Percentiles rank a stretch among this genome's conserved stretches.
Conservation (phyloP, 163 green algal genomes). For the Scenedesmus sp. region DNA sequence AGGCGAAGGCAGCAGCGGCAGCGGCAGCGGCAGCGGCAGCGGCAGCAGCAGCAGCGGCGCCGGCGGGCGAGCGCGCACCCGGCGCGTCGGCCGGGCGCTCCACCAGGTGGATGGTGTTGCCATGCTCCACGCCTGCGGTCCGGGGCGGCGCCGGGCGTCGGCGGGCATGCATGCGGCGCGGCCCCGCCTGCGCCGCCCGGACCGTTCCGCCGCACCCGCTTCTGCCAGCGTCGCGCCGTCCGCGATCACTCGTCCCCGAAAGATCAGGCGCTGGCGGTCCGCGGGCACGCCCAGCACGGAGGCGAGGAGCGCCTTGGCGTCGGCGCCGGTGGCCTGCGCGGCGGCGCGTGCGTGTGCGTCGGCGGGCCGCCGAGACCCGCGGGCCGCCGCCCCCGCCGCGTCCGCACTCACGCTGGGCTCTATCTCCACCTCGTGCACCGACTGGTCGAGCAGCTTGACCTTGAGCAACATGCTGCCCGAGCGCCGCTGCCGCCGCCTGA, state of each 20-base stretch:
- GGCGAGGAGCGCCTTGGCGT: constrained; percentile 50
- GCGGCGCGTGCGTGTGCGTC: too few relatives aligned
- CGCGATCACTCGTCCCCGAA: constrained; percentile 59
- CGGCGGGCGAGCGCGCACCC: not conserved
- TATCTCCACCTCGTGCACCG: constrained; percentile 34
- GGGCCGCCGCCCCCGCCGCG: too few relatives aligned
- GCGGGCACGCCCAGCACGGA: constrained; percentile 55
- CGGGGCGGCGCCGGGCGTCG: too few relatives aligned
- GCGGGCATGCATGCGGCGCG: too few relatives aligned
- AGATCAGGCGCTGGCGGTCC: constrained; percentile 68
- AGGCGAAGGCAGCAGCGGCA: not conserved
- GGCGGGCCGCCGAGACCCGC: too few relatives aligned
- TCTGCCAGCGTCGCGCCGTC: constrained; percentile 31
- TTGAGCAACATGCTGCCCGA: constrained; percentile 49
- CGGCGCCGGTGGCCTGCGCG: constrained; percentile 12
- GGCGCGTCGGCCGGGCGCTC: constrained; percentile 43
- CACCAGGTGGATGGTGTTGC: constrained; percentile 68
- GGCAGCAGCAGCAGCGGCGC: not conserved
- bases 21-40: too few relatives aligned
- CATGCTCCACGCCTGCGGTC: constrained; percentile 51
- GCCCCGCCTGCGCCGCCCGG: too few relatives aligned
- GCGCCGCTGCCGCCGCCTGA: too few relatives aligned
- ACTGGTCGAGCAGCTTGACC: constrained; percentile 48
- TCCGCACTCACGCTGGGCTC: constrained; percentile 34
- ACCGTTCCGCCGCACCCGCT: too few relatives aligned